phyloP scores from a whole-genome alignment of 768 basidiomycete species.

The Xerocomellus amylosporus region DNA sequence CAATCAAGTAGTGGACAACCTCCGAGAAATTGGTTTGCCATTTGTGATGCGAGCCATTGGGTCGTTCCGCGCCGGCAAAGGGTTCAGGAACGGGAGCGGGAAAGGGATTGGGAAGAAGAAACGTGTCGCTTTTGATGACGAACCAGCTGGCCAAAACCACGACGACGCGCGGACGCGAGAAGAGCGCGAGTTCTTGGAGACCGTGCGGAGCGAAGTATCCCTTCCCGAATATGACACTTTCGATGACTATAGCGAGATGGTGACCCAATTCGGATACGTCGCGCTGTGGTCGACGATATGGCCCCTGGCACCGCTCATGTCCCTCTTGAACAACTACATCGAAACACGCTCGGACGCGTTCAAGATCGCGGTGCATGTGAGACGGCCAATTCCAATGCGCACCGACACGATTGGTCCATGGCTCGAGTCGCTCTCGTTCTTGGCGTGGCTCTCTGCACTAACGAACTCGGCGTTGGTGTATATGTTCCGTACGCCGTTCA shows the following conservation, averaged over 20 bases:
- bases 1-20: constrained; percentile 77
- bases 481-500: constrained; percentile 65
- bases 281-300: constrained; percentile 91
- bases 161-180: constrained; percentile 42
- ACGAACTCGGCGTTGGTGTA: constrained; percentile 90
- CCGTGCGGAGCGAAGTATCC: constrained; percentile 70
- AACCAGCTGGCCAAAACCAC: constrained; percentile 34
- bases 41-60: constrained; percentile 63
- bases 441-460: constrained; percentile 87
- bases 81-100: constrained; percentile 23
- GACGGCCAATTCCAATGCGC: constrained; percentile 82
- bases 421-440: constrained; percentile 82
- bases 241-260: constrained; percentile 95
- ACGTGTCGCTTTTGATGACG: constrained; percentile 70
- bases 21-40: constrained; percentile 79
- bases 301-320: constrained; percentile 88
- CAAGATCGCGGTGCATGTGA: constrained; percentile 84
- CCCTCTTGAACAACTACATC: constrained; percentile 87
- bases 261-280: constrained; percentile 91
- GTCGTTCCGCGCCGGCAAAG: constrained; percentile 47
- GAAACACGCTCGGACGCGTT: constrained; percentile 93
- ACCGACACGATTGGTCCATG: constrained; percentile 93
- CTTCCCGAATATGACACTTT: constrained; percentile 81
- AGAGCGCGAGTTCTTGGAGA: constrained; percentile 78
- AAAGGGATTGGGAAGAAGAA: constrained; percentile 48